Base-by-base conservation (phyloP, 2,329 filamentous ascomycete genomes). In the Colletotrichum higginsianum region DNA sequence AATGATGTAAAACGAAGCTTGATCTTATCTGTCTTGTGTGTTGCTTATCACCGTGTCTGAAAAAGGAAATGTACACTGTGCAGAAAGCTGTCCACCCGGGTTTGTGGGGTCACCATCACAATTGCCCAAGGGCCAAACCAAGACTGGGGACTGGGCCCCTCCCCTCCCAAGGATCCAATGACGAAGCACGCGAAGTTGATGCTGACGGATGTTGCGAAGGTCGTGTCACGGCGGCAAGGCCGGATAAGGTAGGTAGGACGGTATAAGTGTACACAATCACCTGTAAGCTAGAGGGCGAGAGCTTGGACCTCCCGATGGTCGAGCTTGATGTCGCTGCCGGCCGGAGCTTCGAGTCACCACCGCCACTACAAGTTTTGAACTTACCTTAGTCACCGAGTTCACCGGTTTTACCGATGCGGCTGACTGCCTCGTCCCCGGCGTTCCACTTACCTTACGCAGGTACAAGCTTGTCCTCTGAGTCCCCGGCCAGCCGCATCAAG, bases 91-190 rank as follows among this genome's bases (percentile, higher is more conserved):
- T 47, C 55, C 30, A 26, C 23, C 40, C 35, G 23, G n/a, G 16
- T 56, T 50, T 44, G 56, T 57, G 56, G 42, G 47, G 61, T 71
- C 56, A 67, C n/a, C 67, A 44, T 21, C 42, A 13, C 47, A 38
- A 46, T 16, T 47, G 40, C 35, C 60, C 35, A 9, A 38, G 35
- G 8, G 35, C 35, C 35, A 38, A 38, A 38, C 35, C 52, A 18
- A 57, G 38, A 49, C 52, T 49, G 30, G 58, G 30, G 47, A 46
- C 26, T 55, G n/a, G 49, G 30, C 40, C 61, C 53, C 65, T 40
- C 35, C 16, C 9, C 65, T 40, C 35, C 21, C 9, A n/a, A 58
- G 15, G 44, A 46, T 18, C 66, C 66, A 68, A 68, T 65, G 61
- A 68, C 61, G 52, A 35, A 35, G 30, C 30, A 35, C 30, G 8